Conservation (phyloP, 352 stramenopile genomes). For the Phytophthora pini region DNA sequence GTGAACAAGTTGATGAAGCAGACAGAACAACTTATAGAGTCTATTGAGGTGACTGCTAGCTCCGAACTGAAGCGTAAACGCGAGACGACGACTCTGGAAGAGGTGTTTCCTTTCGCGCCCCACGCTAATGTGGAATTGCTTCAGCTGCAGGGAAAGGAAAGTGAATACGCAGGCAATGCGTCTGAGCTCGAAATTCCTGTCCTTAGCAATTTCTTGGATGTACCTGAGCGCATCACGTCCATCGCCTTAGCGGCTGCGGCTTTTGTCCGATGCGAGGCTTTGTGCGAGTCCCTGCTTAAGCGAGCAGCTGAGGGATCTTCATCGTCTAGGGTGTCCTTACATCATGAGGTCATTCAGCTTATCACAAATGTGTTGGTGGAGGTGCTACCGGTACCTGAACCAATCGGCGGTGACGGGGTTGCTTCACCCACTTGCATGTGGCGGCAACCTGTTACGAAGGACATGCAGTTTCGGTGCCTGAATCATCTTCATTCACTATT, state of each 20-base stretch:
- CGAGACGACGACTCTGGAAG: constrained; percentile 39
- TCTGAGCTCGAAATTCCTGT: constrained; percentile 68
- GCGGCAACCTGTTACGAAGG: constrained; percentile 70
- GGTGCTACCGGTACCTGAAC: constrained; percentile 77
- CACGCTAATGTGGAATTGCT: constrained; percentile 74
- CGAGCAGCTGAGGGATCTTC: constrained; percentile 87
- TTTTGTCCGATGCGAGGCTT: constrained; percentile 77
- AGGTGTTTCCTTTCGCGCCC: constrained; percentile 50
- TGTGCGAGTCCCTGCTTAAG: constrained; percentile 84
- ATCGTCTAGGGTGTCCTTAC: constrained; percentile 89
- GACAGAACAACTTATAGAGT: constrained; percentile 54
- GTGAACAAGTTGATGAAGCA: constrained; percentile 65
- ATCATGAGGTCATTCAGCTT: constrained; percentile 90
- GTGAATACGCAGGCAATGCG: constrained; percentile 81
- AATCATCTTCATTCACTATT: constrained; percentile 77
- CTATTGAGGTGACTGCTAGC: constrained; percentile 29
- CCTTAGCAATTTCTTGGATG: constrained; percentile 85
- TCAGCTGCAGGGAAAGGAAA: constrained; percentile 59
- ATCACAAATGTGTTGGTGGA: constrained; percentile 85
- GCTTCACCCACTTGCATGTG: constrained; percentile 63
- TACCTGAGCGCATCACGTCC: constrained; percentile 81
- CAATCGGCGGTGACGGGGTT: constrained; percentile 27
- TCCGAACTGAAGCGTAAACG: constrained; percentile 22
- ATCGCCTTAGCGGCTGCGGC: constrained; percentile 78
- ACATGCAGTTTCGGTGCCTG: constrained; percentile 85